Conservation (phyloP, 1,284 basidiomycete species). For the Ganoderma lucidum region DNA sequence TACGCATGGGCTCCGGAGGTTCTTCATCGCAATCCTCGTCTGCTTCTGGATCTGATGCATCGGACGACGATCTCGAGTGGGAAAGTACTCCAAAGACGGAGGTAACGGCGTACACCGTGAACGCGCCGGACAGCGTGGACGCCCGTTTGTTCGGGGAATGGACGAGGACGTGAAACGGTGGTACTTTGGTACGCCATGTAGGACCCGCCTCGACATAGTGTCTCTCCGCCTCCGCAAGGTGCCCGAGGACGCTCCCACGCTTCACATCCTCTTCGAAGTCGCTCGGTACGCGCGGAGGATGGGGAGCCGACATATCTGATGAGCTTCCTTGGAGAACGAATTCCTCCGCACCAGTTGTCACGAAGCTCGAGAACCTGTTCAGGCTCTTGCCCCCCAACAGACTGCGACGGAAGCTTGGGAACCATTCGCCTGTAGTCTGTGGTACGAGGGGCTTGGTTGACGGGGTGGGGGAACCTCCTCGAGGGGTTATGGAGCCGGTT, state of each 20-base stretch:
- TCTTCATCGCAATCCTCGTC: slow-evolving; percentile 32
- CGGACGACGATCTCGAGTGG: slow-evolving; percentile 31
- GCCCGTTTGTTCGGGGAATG: slow-evolving; percentile 81
- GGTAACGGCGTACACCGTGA: slow-evolving; percentile 80
- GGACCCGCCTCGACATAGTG: slow-evolving; percentile 82
- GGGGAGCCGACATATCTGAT: slow-evolving; percentile 34
- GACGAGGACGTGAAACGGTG: slow-evolving; percentile 76
- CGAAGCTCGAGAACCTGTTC: slow-evolving; percentile 86
- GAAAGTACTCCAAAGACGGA: slow-evolving; percentile 64
- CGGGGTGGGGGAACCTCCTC: slow-evolving; percentile 52
- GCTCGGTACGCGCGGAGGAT: slow-evolving; percentile 22
- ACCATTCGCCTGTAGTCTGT: slow-evolving; percentile 80
- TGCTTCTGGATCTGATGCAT: slow-evolving; percentile 35
- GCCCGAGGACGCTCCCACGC: slow-evolving; percentile 34
- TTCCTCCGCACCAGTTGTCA: slow-evolving; percentile 85
- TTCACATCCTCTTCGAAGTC: slow-evolving; percentile 40
- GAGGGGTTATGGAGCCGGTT: slow-evolving; percentile 59
- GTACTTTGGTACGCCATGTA: slow-evolving; percentile 76
- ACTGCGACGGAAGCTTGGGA: slow-evolving; percentile 75
- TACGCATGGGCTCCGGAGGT: slow-evolving; percentile 53
- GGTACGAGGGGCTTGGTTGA: slow-evolving; percentile 60
- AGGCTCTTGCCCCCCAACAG: slow-evolving; percentile 79
- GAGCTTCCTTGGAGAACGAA: slow-evolving; percentile 71
- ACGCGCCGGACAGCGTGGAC: slow-evolving; percentile 73
- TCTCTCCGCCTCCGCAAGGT: slow-evolving; percentile 63